A percentile compares a stretch with the other conserved stretches of the same genome.
phyloP scores from a whole-genome alignment of 2,329 filamentous ascomycete species.

The Epicoccum nigrum region DNA sequence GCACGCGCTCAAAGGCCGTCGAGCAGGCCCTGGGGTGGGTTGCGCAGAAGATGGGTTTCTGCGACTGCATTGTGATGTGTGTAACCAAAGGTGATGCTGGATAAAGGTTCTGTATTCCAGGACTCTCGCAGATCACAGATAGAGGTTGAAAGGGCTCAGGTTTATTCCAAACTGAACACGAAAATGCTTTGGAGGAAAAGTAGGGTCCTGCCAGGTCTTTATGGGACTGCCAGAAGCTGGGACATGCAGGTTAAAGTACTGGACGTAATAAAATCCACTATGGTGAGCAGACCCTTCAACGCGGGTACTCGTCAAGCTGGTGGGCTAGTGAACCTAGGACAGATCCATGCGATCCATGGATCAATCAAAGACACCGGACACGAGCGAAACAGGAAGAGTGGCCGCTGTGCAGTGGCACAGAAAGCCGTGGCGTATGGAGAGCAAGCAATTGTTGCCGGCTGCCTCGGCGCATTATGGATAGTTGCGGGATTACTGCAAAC shows the following conservation, averaged over 20 bases:
- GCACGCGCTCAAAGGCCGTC: conserved; percentile 93
- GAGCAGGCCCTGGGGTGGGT: conserved; percentile 96
- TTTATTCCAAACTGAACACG: conserved; percentile 37
- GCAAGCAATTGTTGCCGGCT: conserved; percentile 8
- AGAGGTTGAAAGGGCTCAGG: conserved; percentile 26
- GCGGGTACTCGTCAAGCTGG: conserved; percentile 22
- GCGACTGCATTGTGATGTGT: conserved; percentile 59
- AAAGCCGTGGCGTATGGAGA: conserved; percentile 14
- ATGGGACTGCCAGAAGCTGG: conserved; percentile 18
- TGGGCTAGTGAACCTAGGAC: conserved; percentile 27
- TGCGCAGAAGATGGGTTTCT: conserved; percentile 84
- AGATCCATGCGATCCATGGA: conserved; percentile 16
- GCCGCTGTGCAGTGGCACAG: conserved; percentile 12
- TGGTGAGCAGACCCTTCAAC: conserved; percentile 28
- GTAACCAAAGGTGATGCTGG: conserved; percentile 18
- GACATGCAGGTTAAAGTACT: conserved; percentile 10
- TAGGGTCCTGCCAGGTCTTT: conserved; percentile 35
- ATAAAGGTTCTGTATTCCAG: conserved; percentile 33
- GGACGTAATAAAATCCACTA: conserved; percentile 35
- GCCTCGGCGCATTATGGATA: conserved; percentile 11
- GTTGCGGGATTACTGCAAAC: conserved; percentile 15
- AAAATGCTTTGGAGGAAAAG: conserved; percentile 24
- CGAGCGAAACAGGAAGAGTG: conserved; percentile 11
- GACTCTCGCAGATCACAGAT: conserved; percentile 19
- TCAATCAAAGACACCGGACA: conserved; percentile 19